These are phyloP conservation scores for Phanerochaete carnosa DNA, from an alignment of 768 basidiomycete species.

Conservation along the genomic window DNA sequence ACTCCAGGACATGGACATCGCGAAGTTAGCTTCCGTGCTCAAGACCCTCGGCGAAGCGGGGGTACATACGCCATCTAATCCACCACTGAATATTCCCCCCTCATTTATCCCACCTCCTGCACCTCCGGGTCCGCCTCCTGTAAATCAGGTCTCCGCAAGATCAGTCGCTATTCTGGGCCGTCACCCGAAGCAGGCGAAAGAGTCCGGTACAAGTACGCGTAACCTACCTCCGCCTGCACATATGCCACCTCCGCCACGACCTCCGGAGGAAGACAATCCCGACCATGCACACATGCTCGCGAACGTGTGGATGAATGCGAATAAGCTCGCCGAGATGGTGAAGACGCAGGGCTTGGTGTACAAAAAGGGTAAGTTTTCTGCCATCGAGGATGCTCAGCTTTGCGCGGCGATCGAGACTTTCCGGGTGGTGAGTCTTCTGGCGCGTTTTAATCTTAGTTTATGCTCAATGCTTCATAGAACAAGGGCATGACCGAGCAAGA, in stretches of 20 bases:
- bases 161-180: constrained; percentile 43
- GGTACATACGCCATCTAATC: constrained; percentile 33
- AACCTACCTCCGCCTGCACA: constrained; percentile 6
- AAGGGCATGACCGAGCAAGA: constrained; percentile 53
- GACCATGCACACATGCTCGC: constrained; percentile 69
- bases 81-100: constrained; percentile 25
- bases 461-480: constrained; percentile 31
- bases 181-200: constrained; percentile 31
- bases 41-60: constrained; percentile 62
- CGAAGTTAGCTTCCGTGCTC: constrained; percentile 66
- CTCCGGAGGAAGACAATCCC: constrained; percentile 38
- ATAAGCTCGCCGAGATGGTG: constrained; percentile 66
- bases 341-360: constrained; percentile 61
- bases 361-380: constrained; percentile 86
- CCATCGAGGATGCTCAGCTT: constrained; percentile 69
- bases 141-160: constrained; percentile 40
- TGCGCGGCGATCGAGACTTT: constrained; percentile 62
- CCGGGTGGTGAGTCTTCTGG: constrained; percentile 42
- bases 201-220: constrained; percentile 6
- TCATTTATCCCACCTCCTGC: constrained; percentile 22
- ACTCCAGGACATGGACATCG: constrained; percentile 68
- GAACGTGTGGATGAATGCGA: constrained; percentile 74
- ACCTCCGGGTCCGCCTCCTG: constrained; percentile 30
- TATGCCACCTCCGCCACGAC: constrained; percentile 6
- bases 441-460: background rate